phyloP scores from a whole-genome alignment of 1,284 basidiomycete species.

The Irpex lacteus region DNA sequence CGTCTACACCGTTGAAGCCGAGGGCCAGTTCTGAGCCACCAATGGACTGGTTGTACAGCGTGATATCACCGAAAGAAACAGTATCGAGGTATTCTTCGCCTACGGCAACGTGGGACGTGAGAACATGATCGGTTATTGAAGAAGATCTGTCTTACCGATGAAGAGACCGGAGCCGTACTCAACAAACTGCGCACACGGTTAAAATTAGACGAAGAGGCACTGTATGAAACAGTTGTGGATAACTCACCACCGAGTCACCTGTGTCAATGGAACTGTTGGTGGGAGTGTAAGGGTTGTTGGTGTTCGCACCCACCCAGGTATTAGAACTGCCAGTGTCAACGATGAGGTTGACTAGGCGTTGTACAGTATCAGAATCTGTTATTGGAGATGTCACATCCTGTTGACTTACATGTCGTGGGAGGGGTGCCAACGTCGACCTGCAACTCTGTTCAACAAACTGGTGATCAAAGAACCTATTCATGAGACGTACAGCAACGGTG shows the following conservation, averaged over 20 bases:
- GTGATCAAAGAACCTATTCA: background rate
- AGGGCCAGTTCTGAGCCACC: constrained; percentile 38
- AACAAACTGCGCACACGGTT: constrained; percentile 23
- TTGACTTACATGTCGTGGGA: constrained; percentile 20
- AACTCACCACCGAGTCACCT: constrained; percentile 35
- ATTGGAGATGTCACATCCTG: background rate
- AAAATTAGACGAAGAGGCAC: background rate
- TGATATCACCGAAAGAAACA: constrained; percentile 29
- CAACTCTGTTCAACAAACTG: background rate
- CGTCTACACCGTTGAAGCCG: constrained; percentile 33
- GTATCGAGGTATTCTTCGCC: constrained; percentile 21
- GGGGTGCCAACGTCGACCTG: constrained; percentile 25
- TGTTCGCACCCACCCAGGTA: constrained; percentile 52
- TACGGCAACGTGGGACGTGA: constrained; percentile 22
- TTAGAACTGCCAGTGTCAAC: constrained; percentile 33
- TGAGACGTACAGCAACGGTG: constrained; percentile 17
- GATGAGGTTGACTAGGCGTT: constrained; percentile 14
- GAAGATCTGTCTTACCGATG: constrained; percentile 28
- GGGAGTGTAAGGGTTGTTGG: constrained; percentile 30
- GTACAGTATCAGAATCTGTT: background rate
- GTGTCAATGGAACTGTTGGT: constrained; percentile 40
- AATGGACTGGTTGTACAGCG: constrained; percentile 47
- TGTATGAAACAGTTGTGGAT: background rate
- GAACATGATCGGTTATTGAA: constrained; percentile 31
- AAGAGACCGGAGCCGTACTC: constrained; percentile 48